These are phyloP conservation scores for Nicotiana noctiflora DNA, from an alignment of 257 asterid species.

Conservation along the genomic window DNA sequence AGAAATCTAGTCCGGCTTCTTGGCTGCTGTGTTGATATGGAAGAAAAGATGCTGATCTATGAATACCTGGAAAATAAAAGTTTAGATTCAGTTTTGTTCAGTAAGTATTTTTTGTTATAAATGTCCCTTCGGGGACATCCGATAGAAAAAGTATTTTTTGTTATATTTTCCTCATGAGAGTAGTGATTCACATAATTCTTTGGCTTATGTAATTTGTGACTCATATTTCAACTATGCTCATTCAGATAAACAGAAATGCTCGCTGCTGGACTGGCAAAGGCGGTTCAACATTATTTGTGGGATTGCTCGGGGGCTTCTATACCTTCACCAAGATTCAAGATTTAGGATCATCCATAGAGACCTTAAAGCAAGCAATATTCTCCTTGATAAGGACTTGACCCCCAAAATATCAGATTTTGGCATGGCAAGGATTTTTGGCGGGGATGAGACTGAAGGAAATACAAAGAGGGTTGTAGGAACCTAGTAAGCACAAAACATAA, in stretches of 20 bases:
- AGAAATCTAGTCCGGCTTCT: conserved; percentile 65
- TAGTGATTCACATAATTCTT: not conserved
- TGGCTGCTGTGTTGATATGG: conserved; percentile 63
- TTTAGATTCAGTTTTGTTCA: conserved; percentile 55
- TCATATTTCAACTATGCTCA: not conserved
- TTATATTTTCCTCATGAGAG: not conserved
- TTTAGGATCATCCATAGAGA: conserved; percentile 72
- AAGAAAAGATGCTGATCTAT: conserved; percentile 63
- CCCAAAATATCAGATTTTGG: conserved; percentile 83
- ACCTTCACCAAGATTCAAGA: conserved; percentile 80
- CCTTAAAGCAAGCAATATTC: conserved; percentile 72
- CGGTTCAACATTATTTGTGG: conserved; percentile 68
- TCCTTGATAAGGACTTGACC: conserved; percentile 55
- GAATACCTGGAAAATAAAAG: conserved; percentile 78
- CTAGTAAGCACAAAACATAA: conserved; percentile 36
- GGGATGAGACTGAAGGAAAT: conserved; percentile 64
- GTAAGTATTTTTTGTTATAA: conserved; percentile 23
- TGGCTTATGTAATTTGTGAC: not conserved
- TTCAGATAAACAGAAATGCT: conserved; percentile 41
- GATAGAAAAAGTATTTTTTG: too few species aligned
- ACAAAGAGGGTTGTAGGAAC: conserved; percentile 73
- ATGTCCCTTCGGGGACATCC: too few species aligned
- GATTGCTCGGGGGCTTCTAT: conserved; percentile 60
- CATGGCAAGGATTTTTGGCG: conserved; percentile 78
- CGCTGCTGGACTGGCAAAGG: conserved; percentile 49